These are phyloP conservation scores for Diaporthe aspalathi DNA, from an alignment of 2,329 filamentous ascomycete genomes.

Conservation along the genomic window DNA sequence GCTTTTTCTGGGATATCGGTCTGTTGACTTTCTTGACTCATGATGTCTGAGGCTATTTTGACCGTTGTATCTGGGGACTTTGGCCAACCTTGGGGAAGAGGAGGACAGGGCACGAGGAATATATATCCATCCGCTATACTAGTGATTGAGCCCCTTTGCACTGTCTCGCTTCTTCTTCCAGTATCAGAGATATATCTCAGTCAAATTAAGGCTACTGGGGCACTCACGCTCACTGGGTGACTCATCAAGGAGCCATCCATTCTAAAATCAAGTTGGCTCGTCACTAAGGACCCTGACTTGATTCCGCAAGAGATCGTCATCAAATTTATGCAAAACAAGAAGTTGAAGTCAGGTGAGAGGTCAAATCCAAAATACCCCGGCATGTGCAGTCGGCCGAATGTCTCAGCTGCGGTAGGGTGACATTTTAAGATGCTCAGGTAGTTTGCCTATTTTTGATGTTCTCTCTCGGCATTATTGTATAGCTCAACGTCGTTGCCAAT, in stretches of 20 bases:
- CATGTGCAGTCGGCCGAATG: conserved; percentile 7
- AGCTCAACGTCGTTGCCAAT: no score
- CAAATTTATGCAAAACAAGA: neutral
- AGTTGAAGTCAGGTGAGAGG: neutral
- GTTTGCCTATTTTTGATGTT: neutral
- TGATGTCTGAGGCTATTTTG: neutral
- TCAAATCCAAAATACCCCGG: neutral
- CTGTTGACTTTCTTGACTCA: neutral
- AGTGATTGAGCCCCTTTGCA: no score
- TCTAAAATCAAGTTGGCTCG: no score
- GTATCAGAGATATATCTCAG: no score
- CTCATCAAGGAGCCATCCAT: neutral
- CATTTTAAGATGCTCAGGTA: neutral
- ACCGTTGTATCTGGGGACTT: neutral
- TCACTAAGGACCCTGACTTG: neutral
- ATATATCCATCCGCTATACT: neutral
- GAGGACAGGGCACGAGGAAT: neutral
- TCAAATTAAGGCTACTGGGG: no score
- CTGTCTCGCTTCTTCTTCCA: no score
- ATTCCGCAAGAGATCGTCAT: neutral
- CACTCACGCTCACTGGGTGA: neutral
- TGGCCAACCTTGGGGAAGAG: neutral
- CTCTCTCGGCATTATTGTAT: no score
- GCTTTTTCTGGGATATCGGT: neutral
- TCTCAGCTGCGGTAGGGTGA: conserved; percentile 18